phyloP scores from a whole-genome alignment of 352 stramenopile genomes.

The Globisporangium heterothallicum region DNA sequence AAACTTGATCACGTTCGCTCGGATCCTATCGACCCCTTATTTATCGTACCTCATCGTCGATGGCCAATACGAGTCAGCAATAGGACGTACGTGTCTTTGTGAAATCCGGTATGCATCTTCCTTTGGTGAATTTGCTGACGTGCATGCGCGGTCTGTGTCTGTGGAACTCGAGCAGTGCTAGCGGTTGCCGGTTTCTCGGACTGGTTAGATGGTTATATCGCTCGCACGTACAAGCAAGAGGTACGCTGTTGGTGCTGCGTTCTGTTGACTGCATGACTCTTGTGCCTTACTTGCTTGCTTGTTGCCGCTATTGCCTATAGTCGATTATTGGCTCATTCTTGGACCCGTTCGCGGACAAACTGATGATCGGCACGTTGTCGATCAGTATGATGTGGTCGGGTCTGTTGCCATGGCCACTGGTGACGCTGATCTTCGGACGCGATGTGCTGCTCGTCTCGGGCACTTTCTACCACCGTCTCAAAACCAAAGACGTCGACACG shows the following conservation, averaged over 20 bases:
- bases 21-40: slow-evolving; percentile 75
- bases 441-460: slow-evolving; percentile 69
- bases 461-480: slow-evolving; percentile 71
- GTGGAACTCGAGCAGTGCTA: slow-evolving; percentile 37
- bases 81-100: slow-evolving; percentile 40
- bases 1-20: slow-evolving; percentile 74
- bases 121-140: background rate
- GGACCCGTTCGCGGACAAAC: slow-evolving; percentile 78
- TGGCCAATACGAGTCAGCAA: slow-evolving; percentile 55
- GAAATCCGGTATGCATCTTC: no score
- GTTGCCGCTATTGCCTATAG: slow-evolving; percentile 9
- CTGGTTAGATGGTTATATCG: slow-evolving; percentile 81
- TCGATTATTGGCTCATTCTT: slow-evolving; percentile 80
- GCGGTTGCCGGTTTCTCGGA: slow-evolving; percentile 65
- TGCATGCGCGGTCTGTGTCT: background rate
- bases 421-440: slow-evolving; percentile 65
- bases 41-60: slow-evolving; percentile 68
- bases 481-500: slow-evolving; percentile 59
- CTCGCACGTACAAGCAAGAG: slow-evolving; percentile 67
- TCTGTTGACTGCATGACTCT: no score
- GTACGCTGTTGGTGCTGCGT: slow-evolving; percentile 9
- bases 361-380: slow-evolving; percentile 70
- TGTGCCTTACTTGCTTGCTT: no score
- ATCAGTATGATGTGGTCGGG: slow-evolving; percentile 69
- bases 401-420: slow-evolving; percentile 55